Base-by-base conservation (phyloP, 495 filamentous ascomycete species). In the Trichoderma orchidacearum region DNA sequence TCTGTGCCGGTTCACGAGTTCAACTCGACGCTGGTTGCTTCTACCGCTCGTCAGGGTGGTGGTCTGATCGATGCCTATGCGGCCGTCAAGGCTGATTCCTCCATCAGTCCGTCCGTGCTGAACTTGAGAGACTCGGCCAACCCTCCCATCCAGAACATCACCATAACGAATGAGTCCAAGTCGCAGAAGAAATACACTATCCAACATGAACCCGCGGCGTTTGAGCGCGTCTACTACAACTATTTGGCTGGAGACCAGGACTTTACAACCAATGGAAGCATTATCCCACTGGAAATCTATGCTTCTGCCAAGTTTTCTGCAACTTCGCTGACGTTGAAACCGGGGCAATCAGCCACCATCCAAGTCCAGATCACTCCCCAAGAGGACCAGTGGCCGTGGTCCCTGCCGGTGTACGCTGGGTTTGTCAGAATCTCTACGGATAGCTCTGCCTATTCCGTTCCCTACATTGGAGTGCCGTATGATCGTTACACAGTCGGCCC, bases 61-160 rank as follows among this genome's bases (percentile, higher is more conserved):
- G 66, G 66, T 3, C 36, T 67, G 18, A 57, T 69, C 1, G 64
- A 69, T 36, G 63, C 34, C 9, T 66, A 67, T 52, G 61, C 60
- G n/a, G 65, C 66, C 21, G 59, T 68, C n/a, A 61, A 30, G 3
- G 56, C 58, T 7, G 54, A 60, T 29, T 60, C 52, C 13, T 1
- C 30, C 34, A 56, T 56, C 21, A 30, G 13, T 13, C 54, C 54
- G 4, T 27, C 35, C 3, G 35, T 30, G 25, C n/a, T 56, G 12
- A 25, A 30, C 35, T 12, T 56, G 21, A 3, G 25, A 2, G 54
- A 56, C 23, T 36, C 30, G 3, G 45, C 21, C 1, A 11, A 18
- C 18, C 41, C 41, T 6, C 18, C 41, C 3, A 18, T 23, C 12
- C 41, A 48, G 21, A 48, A 48, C 18, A 48, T 48, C 41, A 28